These are phyloP conservation scores for Pseudognaphalium luteoalbum DNA, from an alignment of 129 eudicot species.

Conservation along the genomic window DNA sequence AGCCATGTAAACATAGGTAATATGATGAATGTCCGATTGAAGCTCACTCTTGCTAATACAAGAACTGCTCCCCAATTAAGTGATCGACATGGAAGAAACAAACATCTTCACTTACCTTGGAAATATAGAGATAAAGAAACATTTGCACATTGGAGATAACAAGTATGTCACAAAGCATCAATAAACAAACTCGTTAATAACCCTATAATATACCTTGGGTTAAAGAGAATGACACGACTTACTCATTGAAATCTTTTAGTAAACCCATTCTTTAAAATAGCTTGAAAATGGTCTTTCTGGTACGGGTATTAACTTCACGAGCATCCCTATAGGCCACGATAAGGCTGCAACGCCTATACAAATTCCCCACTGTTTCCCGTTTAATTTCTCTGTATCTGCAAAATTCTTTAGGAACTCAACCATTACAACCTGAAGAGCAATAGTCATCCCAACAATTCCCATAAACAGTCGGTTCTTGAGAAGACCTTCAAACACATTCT, in stretches of 20 bases:
- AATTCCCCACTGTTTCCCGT: not conserved
- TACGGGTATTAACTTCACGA: not conserved
- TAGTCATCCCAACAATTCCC: not conserved
- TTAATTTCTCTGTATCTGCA: not conserved
- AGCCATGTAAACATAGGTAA: not conserved
- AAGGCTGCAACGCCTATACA: not conserved
- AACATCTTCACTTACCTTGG: not conserved
- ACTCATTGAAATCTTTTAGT: not conserved
- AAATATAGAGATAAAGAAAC: not conserved
- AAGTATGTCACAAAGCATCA: not conserved
- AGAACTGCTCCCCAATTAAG: no score
- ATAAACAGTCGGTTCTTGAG: not conserved
- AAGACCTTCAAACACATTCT: constrained; percentile 2
- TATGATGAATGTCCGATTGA: no score
- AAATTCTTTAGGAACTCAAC: not conserved
- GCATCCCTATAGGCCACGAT: not conserved
- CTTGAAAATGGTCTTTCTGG: not conserved
- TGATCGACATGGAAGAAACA: not conserved
- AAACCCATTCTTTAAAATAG: not conserved
- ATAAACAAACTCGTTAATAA: not conserved
- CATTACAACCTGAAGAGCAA: not conserved
- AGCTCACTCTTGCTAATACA: no score
- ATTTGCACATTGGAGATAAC: not conserved
- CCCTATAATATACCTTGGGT: not conserved
- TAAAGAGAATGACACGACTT: not conserved